phyloP scores from a whole-genome alignment of 352 stramenopile genomes.

The Pythium dissotocum region DNA sequence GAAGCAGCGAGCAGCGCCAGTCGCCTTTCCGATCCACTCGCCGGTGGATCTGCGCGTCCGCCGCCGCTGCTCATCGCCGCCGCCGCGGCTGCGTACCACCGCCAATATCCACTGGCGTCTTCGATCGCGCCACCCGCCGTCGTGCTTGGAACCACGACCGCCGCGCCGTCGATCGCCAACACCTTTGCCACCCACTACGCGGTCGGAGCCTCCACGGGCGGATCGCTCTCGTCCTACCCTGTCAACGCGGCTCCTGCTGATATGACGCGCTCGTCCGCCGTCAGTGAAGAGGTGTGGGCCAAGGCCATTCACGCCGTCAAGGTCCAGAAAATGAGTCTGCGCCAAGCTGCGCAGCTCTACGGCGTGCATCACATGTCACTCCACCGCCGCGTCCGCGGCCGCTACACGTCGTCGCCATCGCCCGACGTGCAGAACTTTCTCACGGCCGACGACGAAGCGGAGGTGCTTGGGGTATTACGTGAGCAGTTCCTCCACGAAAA shows the following conservation, averaged over 20 bases:
- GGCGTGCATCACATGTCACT: slow-evolving; percentile 68
- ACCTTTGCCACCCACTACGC: neutral
- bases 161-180: neutral
- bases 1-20: neutral
- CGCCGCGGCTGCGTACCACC: slow-evolving; percentile 1
- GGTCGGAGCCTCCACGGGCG: neutral
- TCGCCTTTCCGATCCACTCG: neutral
- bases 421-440: slow-evolving; percentile 33
- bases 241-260: slow-evolving; percentile 5
- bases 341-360: slow-evolving; percentile 56
- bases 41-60: neutral
- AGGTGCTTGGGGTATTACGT: slow-evolving; percentile 47
- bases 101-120: neutral
- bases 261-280: slow-evolving; percentile 24
- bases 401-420: slow-evolving; percentile 25
- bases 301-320: slow-evolving; percentile 64
- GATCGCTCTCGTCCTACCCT: neutral
- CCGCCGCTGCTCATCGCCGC: neutral
- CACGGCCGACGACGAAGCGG: slow-evolving; percentile 50
- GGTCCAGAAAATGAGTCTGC: slow-evolving; percentile 62
- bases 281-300: slow-evolving; percentile 62
- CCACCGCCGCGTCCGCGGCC: slow-evolving; percentile 53
- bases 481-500: slow-evolving; percentile 56
- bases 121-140: neutral
- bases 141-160: neutral